These are phyloP conservation scores for Allomyces macrogynus DNA, from an alignment of 192 early-diverging fungal genomes.

Conservation along the genomic window DNA sequence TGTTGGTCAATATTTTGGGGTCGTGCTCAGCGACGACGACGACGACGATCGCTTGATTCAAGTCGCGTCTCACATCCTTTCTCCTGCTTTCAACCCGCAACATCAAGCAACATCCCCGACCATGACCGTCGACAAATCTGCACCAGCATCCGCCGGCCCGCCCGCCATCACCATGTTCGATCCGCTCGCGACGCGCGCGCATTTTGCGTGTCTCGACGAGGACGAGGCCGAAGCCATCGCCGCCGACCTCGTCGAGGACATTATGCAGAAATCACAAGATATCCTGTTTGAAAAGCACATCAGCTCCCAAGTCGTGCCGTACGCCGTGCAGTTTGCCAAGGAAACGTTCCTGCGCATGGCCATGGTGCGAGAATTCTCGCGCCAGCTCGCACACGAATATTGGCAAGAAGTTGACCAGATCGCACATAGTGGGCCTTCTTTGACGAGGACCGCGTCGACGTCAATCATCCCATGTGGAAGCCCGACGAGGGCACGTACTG, in stretches of 20 bases:
- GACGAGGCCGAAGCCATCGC: constrained; percentile 21
- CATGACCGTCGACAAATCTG: background rate
- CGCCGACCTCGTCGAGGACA: constrained; percentile 18
- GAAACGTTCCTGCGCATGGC: constrained; percentile 17
- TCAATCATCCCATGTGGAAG: constrained; percentile 18
- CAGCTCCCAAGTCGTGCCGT: constrained; percentile 30
- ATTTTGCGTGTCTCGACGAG: constrained; percentile 4
- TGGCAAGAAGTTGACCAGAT: constrained; percentile 1
- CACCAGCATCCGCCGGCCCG: background rate
- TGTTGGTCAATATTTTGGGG: no score
- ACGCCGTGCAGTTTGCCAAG: constrained; percentile 27
- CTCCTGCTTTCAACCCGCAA: background rate
- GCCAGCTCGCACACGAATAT: no score
- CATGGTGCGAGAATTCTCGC: background rate
- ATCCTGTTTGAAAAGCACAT: constrained; percentile 39
- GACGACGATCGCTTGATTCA: background rate
- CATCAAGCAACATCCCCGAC: background rate
- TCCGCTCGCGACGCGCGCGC: background rate
- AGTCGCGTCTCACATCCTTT: background rate
- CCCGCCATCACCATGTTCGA: background rate
- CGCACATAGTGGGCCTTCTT: constrained; percentile 26
- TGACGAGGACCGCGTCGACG: constrained; percentile 17
- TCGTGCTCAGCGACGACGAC: no score
- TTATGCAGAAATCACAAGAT: constrained; percentile 20
- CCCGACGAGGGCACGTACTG: constrained; percentile 21